Evolutionary conservation across 768 basidiomycete species (phyloP).

Genomic region (Lactarius hengduanensis): DNA sequence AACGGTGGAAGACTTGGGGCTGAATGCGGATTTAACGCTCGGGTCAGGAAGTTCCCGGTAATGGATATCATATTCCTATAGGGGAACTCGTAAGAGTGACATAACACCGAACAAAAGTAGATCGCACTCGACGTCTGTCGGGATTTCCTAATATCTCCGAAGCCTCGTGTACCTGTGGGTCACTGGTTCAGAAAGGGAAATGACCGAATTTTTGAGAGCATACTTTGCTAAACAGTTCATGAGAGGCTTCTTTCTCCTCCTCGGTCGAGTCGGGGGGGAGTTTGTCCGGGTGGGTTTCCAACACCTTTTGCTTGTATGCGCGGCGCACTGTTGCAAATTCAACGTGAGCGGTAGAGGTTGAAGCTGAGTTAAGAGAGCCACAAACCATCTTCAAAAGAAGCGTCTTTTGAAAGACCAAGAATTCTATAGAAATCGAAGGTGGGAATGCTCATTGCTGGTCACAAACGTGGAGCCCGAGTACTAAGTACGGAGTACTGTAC

Average conservation of each 20-base stretch:
- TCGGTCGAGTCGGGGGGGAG: slow-evolving; percentile 53
- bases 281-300: slow-evolving; percentile 76
- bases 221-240: slow-evolving; percentile 62
- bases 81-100: slow-evolving; percentile 4
- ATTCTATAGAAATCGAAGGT: slow-evolving; percentile 19
- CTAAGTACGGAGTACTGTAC: neutral
- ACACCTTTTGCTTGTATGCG: slow-evolving; percentile 63
- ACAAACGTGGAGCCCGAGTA: neutral
- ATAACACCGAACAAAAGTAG: neutral
- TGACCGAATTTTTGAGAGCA: slow-evolving; percentile 20
- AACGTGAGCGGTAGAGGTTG: neutral
- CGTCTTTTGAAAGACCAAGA: slow-evolving; percentile 17
- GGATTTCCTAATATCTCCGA: slow-evolving; percentile 59
- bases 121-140: slow-evolving; percentile 52
- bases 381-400: slow-evolving; percentile 21
- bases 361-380: neutral
- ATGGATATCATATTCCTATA: slow-evolving; percentile 29
- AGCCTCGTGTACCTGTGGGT: slow-evolving; percentile 56
- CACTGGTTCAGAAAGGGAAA: slow-evolving; percentile 29
- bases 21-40: slow-evolving; percentile 17
- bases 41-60: slow-evolving; percentile 20
- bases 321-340: slow-evolving; percentile 49
- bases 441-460: slow-evolving; percentile 12
- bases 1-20: slow-evolving; percentile 18
- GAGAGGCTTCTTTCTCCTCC: slow-evolving; percentile 51